Evolutionary conservation across 2,329 filamentous ascomycete genomes (phyloP).

Genomic region (Xenoacremonium recifei): DNA sequence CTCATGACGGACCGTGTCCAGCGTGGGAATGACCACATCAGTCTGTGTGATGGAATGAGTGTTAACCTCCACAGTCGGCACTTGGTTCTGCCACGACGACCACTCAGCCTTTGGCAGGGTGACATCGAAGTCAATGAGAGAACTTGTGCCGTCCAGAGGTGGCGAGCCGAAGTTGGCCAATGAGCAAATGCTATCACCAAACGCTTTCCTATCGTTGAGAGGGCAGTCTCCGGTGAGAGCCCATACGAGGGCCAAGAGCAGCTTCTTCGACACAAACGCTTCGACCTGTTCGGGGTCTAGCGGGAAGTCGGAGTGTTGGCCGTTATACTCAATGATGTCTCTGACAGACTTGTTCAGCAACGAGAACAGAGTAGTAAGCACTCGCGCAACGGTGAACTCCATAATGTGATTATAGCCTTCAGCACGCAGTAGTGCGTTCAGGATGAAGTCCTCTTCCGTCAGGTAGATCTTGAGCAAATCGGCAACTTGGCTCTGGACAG

Average conservation of each 20-base stretch:
- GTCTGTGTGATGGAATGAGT: slow-evolving; percentile 98
- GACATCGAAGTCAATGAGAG: slow-evolving; percentile 95
- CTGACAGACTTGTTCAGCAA: slow-evolving; percentile 91
- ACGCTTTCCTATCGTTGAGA: slow-evolving; percentile 79
- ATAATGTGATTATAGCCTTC: slow-evolving; percentile 91
- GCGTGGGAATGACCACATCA: slow-evolving; percentile 95
- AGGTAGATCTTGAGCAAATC: slow-evolving; percentile 75
- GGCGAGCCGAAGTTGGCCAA: slow-evolving; percentile 86
- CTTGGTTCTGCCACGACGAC: slow-evolving; percentile 91
- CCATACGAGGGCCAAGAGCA: slow-evolving; percentile 91
- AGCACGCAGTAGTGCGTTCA: slow-evolving; percentile 73
- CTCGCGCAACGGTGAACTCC: slow-evolving; percentile 91
- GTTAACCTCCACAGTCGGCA: slow-evolving; percentile 93
- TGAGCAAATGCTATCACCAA: slow-evolving; percentile 80
- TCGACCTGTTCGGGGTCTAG: slow-evolving; percentile 89
- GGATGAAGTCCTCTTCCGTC: slow-evolving; percentile 76
- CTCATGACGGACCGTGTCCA: slow-evolving; percentile 96
- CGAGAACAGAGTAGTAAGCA: slow-evolving; percentile 90
- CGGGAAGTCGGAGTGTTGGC: slow-evolving; percentile 90
- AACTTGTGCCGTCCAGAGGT: slow-evolving; percentile 71
- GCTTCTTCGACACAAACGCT: slow-evolving; percentile 86
- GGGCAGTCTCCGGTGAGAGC: slow-evolving; percentile 94
- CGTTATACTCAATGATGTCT: slow-evolving; percentile 92
- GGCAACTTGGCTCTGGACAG: slow-evolving; percentile 76
- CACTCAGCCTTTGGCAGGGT: slow-evolving; percentile 84